These are phyloP conservation scores for Xerocomus spinulosus DNA, from an alignment of 768 basidiomycete species.

Conservation along the genomic window DNA sequence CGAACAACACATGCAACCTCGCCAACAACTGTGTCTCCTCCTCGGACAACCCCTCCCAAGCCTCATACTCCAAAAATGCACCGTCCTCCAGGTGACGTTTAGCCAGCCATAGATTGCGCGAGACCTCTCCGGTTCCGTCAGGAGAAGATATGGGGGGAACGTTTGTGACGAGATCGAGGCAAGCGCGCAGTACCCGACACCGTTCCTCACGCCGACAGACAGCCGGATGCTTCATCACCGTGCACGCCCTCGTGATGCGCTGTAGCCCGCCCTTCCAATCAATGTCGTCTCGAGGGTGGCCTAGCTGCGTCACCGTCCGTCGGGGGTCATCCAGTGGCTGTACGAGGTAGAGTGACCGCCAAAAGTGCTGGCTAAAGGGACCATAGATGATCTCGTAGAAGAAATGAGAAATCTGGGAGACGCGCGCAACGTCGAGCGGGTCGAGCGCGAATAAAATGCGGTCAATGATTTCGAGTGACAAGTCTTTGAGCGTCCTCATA, in stretches of 20 bases:
- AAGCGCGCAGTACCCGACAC: conserved; percentile 39
- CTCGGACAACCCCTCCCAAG: conserved; percentile 23
- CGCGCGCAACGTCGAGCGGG: conserved; percentile 53
- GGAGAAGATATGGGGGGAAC: conserved; percentile 35
- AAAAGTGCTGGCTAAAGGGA: conserved; percentile 41
- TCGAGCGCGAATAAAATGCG: conserved; percentile 52
- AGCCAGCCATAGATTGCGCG: conserved; percentile 51
- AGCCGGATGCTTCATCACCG: conserved; percentile 35
- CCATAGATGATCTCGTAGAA: conserved; percentile 45
- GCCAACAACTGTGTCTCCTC: conserved; percentile 45
- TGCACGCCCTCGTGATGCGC: conserved; percentile 50
- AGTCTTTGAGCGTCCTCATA: conserved; percentile 25
- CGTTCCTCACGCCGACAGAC: conserved; percentile 43
- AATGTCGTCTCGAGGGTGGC: conserved; percentile 19
- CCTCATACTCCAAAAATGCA: conserved; percentile 40
- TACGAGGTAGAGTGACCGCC: conserved; percentile 62
- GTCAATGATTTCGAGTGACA: conserved; percentile 60
- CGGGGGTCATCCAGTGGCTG: conserved; percentile 64
- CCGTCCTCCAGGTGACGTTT: conserved; percentile 39
- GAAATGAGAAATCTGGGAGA: conserved; percentile 48
- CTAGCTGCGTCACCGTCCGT: conserved; percentile 37
- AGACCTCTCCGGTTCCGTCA: conserved; percentile 30
- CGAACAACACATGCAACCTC: conserved; percentile 53
- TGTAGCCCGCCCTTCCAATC: conserved; percentile 56
- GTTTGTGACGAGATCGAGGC: conserved; percentile 46